These are phyloP conservation scores for Asparagopsis taxiformis DNA, from an alignment of 31 red algal species.

Conservation along the genomic window DNA sequence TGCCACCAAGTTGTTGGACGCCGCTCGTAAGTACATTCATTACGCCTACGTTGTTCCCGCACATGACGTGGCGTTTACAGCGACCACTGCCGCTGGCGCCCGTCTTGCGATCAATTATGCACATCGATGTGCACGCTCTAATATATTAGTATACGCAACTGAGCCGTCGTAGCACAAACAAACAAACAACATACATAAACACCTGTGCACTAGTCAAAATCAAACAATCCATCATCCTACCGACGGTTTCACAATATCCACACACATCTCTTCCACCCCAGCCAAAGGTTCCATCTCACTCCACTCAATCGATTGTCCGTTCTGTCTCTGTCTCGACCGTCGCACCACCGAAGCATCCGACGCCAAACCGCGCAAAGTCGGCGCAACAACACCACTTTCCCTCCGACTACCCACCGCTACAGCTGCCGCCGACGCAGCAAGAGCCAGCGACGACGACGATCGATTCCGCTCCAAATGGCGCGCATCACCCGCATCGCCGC, in stretches of 20 bases:
- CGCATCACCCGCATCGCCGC: background rate
- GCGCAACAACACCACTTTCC: conserved; percentile 2
- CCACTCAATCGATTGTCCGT: conserved; percentile 51
- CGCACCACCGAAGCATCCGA: conserved; percentile 33
- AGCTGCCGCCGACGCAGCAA: conserved; percentile 53
- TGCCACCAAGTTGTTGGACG: no score
- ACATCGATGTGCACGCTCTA: no score
- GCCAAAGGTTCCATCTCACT: conserved; percentile 38
- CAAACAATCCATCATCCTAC: background rate
- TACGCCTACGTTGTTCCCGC: no score
- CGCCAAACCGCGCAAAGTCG: conserved; percentile 16
- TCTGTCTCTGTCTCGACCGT: conserved; percentile 18
- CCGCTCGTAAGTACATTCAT: no score
- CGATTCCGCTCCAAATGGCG: conserved; percentile 6
- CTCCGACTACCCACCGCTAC: conserved; percentile 48
- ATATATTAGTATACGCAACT: no score
- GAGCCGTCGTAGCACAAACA: no score
- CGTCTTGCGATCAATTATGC: no score
- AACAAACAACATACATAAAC: no score
- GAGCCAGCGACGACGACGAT: conserved; percentile 45
- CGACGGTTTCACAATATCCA: background rate
- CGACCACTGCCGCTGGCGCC: no score
- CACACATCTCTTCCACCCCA: background rate
- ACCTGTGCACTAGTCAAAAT: conserved; percentile 3
- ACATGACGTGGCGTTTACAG: no score